Evolutionary conservation across 352 stramenopile genomes (phyloP).

Genomic region (Pythium apleroticum): DNA sequence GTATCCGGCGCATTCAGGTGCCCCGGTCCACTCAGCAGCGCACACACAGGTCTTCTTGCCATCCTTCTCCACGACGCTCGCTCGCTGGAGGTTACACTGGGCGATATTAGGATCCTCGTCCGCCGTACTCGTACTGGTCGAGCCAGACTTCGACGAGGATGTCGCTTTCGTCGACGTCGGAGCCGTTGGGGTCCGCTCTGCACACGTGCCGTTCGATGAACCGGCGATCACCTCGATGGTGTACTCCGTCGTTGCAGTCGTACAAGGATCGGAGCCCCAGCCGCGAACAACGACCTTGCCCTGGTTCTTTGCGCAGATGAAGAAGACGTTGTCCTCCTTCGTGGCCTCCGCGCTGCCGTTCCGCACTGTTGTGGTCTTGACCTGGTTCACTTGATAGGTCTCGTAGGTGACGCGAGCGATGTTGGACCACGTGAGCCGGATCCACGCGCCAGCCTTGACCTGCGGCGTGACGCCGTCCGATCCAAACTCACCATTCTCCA

Average conservation of each 20-base stretch:
- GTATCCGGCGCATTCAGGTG: slow-evolving; percentile 37
- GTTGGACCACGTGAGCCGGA: slow-evolving; percentile 34
- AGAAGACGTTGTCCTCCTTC: slow-evolving; percentile 27
- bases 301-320: slow-evolving; percentile 35
- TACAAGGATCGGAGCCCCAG: slow-evolving; percentile 39
- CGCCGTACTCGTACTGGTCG: neutral
- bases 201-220: slow-evolving; percentile 21
- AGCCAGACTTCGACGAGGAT: neutral
- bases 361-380: slow-evolving; percentile 38
- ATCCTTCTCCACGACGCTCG: slow-evolving; percentile 24
- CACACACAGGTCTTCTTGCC: slow-evolving; percentile 41
- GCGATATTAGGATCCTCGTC: slow-evolving; percentile 20
- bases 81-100: slow-evolving; percentile 38
- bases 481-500: slow-evolving; percentile 38
- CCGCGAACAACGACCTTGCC: slow-evolving; percentile 37
- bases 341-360: slow-evolving; percentile 36
- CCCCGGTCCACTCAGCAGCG: slow-evolving; percentile 41
- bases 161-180: slow-evolving; percentile 12
- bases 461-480: slow-evolving; percentile 57
- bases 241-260: slow-evolving; percentile 22
- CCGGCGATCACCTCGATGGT: slow-evolving; percentile 16
- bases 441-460: slow-evolving; percentile 44
- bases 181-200: slow-evolving; percentile 19
- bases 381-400: slow-evolving; percentile 31
- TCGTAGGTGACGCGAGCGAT: slow-evolving; percentile 44